phyloP scores from a whole-genome alignment of 1,284 basidiomycete genomes.

The Boletus holoroseus region DNA sequence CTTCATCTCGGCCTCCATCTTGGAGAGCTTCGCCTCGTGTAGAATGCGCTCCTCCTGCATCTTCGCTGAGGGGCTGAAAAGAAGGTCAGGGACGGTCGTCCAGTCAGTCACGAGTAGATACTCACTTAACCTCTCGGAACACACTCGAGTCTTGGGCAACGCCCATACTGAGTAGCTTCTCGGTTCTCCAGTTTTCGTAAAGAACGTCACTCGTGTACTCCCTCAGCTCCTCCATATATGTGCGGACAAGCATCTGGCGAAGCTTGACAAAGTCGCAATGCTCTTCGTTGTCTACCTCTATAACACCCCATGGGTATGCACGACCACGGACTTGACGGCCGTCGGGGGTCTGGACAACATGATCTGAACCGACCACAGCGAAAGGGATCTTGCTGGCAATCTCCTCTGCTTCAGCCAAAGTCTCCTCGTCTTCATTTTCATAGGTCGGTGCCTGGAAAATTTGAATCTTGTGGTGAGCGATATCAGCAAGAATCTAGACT shows the following conservation, averaged over 20 bases:
- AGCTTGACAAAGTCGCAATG: slow-evolving; percentile 99
- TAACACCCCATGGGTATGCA: slow-evolving; percentile 93
- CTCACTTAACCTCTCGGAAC: slow-evolving; percentile 97
- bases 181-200: slow-evolving; percentile 95
- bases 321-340: slow-evolving; percentile 89
- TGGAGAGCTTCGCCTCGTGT: slow-evolving; percentile 92
- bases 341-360: slow-evolving; percentile 73
- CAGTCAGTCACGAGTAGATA: slow-evolving; percentile 16
- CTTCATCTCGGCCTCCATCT: slow-evolving; percentile 99
- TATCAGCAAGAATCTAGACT: slow-evolving; percentile 81
- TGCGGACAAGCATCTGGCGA: slow-evolving; percentile 95
- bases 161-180: slow-evolving; percentile 92
- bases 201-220: slow-evolving; percentile 91
- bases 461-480: slow-evolving; percentile 87
- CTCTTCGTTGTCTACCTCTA: slow-evolving; percentile 96
- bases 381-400: slow-evolving; percentile 97
- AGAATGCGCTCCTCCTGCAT: slow-evolving; percentile 91
- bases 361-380: slow-evolving; percentile 91
- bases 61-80: slow-evolving; percentile 80
- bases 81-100: slow-evolving; percentile 9
- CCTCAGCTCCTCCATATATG: slow-evolving; percentile 96
- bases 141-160: slow-evolving; percentile 94
- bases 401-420: slow-evolving; percentile 90
- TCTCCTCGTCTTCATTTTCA: slow-evolving; percentile 96
- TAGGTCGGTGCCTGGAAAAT: slow-evolving; percentile 96